Evolutionary conservation across 148 eudicot species (phyloP), one percentile per base, ranked within the genome.

Genomic region (Mesembryanthemum crystallinum): DNA sequence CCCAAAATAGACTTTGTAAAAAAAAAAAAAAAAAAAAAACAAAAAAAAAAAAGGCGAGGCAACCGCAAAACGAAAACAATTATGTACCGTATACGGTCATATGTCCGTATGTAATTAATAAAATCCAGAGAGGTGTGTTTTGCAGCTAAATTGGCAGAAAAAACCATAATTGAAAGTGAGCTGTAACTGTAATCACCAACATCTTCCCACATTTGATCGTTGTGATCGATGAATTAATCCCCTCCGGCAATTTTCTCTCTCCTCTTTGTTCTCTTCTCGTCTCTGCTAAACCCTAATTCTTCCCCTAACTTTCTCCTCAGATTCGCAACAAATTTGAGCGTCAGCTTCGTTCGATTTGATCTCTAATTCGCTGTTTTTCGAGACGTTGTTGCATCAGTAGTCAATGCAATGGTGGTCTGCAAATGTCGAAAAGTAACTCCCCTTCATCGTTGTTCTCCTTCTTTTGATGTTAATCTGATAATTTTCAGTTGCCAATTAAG

Each of bases 401-500:
- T 75, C 69, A 30, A 81, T 86, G 82, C 88, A 73, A 95, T 95
- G 99, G 99, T 95, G 83, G 99, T 95, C 86, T 95, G 99, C 76
- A 95, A 95, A 87, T 95, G 99, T 83, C 96, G 96, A 64, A 95
- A 95, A 90, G 99, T 95, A 84, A 74, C 49, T 25, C 18, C 30
- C 25, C 15, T n/a, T 12, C 32, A 25, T 69, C 61, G 71, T 47
- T 59, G 54, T 10, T 80, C 30, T 23, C 29, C 4, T 62, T 55
- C 7, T 7, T 43, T 14, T 32, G 24, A 75, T 64, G 58, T 47
- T 29, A 3, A 6, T 35, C 39, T 2, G 39, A 35, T 35, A 35
- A 35, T 35, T n/a, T 32, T 72, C 23, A 33, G 27, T 30, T 64
- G n/a, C 61, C 4, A 51, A 49, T 23, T 67, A 10, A 2, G 1